A percentile compares a stretch with the other conserved stretches of the same genome.
These are phyloP conservation scores for Ophiocordyceps camponoti-floridani DNA, from an alignment of 2,329 filamentous ascomycete species.

Conservation along the genomic window DNA sequence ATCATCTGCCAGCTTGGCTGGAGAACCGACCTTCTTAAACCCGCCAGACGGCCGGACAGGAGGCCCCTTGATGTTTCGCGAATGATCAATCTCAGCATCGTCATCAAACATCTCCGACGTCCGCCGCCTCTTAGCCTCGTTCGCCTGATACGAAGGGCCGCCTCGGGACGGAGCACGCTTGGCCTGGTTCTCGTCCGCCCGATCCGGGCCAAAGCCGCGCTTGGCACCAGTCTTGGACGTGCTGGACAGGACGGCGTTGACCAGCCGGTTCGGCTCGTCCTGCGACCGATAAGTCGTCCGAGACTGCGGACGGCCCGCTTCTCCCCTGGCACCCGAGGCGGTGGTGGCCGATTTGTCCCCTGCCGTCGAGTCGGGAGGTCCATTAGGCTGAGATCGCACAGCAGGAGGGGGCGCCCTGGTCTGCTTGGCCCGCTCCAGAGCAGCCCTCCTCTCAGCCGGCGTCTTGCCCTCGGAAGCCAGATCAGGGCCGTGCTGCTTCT, in stretches of 20 bases:
- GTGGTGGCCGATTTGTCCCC: conserved; percentile 10
- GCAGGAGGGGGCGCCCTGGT: conserved; percentile 45
- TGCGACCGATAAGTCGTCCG: conserved; percentile 38
- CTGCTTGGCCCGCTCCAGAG: conserved; percentile 47
- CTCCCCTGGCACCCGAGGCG: conserved; percentile 10
- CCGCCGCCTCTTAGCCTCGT: conserved; percentile 63
- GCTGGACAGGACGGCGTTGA: conserved; percentile 42
- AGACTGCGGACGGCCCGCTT: conserved; percentile 29
- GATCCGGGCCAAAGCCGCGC: conserved; percentile 50
- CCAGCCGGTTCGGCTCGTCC: conserved; percentile 42
- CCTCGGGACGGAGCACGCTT: conserved; percentile 26
- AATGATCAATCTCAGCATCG: conserved; percentile 38
- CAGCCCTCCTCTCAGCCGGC: conserved; percentile 42
- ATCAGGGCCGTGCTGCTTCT: conserved; percentile 42
- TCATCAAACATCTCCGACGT: conserved; percentile 57
- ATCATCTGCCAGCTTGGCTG: no score
- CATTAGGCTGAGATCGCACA: conserved; percentile 33
- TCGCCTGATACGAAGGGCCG: conserved; percentile 44
- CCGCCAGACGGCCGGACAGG: conserved; percentile 66
- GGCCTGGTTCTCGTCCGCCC: conserved; percentile 33
- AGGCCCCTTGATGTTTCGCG: conserved; percentile 53
- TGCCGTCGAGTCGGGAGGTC: conserved; percentile 24
- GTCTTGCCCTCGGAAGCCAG: conserved; percentile 50
- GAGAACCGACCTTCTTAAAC: conserved; percentile 40
- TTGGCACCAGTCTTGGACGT: conserved; percentile 47